Conservation (phyloP, 305 asterid genomes). For the Nicotiana rustica region DNA sequence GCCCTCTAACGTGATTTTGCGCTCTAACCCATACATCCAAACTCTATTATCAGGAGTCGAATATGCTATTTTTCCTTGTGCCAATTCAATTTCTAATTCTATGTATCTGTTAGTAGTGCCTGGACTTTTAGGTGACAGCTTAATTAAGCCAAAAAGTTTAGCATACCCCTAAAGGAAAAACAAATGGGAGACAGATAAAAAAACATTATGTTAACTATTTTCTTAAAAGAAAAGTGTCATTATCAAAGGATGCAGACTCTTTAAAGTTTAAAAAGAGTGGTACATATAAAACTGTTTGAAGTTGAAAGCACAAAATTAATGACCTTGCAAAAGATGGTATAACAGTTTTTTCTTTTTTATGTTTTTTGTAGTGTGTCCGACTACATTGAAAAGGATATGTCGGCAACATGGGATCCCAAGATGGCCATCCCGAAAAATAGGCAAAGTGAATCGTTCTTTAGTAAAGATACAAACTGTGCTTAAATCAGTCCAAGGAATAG, state of each 20-base stretch:
- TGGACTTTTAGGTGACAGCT: background rate
- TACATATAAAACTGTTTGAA: background rate
- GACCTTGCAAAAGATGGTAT: background rate
- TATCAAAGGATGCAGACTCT: constrained; percentile 1
- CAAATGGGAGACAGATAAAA: background rate
- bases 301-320: constrained; percentile 5
- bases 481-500: constrained; percentile 84
- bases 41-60: background rate
- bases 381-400: constrained; percentile 90
- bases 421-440: constrained; percentile 96
- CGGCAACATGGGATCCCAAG: constrained; percentile 86
- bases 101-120: background rate
- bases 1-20: background rate
- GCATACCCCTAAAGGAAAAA: no score
- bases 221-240: constrained; percentile 9
- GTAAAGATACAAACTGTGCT: constrained; percentile 75
- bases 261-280: background rate
- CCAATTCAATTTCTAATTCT: background rate
- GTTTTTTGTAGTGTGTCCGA: constrained; percentile 77
- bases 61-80: background rate
- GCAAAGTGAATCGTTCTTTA: constrained; percentile 85
- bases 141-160: background rate
- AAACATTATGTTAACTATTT: background rate
- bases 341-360: background rate
- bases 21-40: background rate